Base-by-base conservation (phyloP, 2,329 filamentous ascomycete genomes). In the Fusarium metavorans region DNA sequence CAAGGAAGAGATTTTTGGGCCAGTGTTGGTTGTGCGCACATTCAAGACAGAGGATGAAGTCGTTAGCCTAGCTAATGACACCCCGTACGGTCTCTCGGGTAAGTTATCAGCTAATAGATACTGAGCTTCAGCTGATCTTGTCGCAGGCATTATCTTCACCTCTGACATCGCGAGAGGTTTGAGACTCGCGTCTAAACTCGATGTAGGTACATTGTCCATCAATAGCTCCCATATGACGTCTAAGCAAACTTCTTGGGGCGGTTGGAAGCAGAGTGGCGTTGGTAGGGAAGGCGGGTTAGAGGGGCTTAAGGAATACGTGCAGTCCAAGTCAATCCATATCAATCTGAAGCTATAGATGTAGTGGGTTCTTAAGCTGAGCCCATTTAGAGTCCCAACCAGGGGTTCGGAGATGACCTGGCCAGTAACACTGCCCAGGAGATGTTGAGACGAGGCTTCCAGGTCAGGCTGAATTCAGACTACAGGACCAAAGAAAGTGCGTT, bases 261-360 rank as follows among this genome's bases (percentile, higher is more conserved):
- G 71, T 16, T 66, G 39, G 43, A 71, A 71, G 62, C 56, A 71
- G 50, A 71, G 67, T 23, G 71, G 71, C 5, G 61, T 57, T 25
- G 71, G 71, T 2, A 32, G 63, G 1, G 71, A 71, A 52, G 56
- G 68, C 9, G 71, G 71, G 1, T 34, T 65, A 16, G 67, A 68
- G 23, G 32, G 39, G 2, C 30, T 70, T 23, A 70, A 67, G 32
- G 70, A 64, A 30, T 73, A 60, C 23, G 23, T 70, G n/a, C 59
- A 70, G 35, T 45, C 54, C 41, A 72, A 72, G 39, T 41, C 66
- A 13, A 64, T 72, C 32, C 57, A 65, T n/a, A 20, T 68, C 25
- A 59, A 66, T 18, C 35, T 61, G 45, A 50, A 50, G 14, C 11
- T 25, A 23, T 56, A 35, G 30, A 20, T 30, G 48, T 16, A 37